Conservation (phyloP, 768 basidiomycete genomes). For the Megacollybia marginata region DNA sequence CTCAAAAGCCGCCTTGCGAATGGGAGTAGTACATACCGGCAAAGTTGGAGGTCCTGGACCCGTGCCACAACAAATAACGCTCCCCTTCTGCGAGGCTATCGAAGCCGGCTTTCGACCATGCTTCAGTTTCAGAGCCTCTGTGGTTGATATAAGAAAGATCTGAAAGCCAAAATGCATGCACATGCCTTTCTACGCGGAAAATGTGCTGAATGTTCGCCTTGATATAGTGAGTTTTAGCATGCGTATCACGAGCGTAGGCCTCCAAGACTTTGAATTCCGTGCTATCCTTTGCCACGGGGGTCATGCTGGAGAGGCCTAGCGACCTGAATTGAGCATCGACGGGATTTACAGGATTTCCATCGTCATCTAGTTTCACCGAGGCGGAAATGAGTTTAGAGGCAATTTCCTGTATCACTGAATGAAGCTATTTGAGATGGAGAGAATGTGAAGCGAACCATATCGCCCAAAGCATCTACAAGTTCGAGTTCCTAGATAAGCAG, state of each 20-base stretch:
- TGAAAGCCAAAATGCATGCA: not conserved
- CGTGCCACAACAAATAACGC: constrained; percentile 55
- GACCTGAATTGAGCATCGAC: constrained; percentile 49
- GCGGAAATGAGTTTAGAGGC: constrained; percentile 48
- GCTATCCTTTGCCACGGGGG: constrained; percentile 30
- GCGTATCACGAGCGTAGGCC: constrained; percentile 45
- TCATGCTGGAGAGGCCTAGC: constrained; percentile 44
- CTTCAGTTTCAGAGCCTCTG: constrained; percentile 20
- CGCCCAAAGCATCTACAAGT: constrained; percentile 57
- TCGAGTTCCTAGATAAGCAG: constrained; percentile 38
- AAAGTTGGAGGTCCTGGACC: constrained; percentile 57
- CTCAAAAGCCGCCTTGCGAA: not conserved
- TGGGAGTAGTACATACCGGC: constrained; percentile 28
- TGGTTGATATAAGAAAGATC: not conserved
- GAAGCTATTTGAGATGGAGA: not conserved
- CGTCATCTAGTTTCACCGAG: constrained; percentile 26
- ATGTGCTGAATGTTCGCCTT: constrained; percentile 35
- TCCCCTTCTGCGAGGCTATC: constrained; percentile 38
- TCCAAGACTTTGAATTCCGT: constrained; percentile 42
- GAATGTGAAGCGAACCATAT: constrained; percentile 36
- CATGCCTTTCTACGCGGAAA: constrained; percentile 48
- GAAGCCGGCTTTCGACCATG: constrained; percentile 40
- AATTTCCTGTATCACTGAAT: constrained; percentile 33
- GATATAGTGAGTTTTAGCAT: constrained; percentile 48
- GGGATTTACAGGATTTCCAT: constrained; percentile 45